Conservation (phyloP, 1,284 basidiomycete genomes). For the Leccinum glutinopallens region DNA sequence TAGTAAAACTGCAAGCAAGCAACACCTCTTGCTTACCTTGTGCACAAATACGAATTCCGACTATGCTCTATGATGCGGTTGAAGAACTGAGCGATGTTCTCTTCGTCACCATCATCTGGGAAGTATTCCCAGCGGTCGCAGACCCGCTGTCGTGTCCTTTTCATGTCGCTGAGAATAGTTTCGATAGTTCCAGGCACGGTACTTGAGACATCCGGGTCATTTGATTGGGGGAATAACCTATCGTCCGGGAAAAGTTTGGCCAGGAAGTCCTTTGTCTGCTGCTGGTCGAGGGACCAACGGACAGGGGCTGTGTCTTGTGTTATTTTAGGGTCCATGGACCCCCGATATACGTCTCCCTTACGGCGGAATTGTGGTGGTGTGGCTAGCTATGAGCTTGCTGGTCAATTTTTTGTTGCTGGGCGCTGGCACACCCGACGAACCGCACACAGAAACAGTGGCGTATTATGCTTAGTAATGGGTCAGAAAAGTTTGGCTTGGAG, state of each 20-base stretch:
- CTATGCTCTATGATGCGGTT: not conserved
- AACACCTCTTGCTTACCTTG: not conserved
- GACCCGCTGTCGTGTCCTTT: not conserved
- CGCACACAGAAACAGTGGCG: not conserved
- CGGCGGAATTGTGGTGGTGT: not conserved
- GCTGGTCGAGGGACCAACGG: not conserved
- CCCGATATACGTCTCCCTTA: not conserved
- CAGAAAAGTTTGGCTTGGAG: not conserved
- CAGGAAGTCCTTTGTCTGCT: not conserved
- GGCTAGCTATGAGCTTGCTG: not conserved
- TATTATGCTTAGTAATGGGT: not conserved
- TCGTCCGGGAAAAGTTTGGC: not conserved
- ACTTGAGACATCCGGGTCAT: not conserved
- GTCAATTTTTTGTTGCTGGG: not conserved
- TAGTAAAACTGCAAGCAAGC: not conserved
- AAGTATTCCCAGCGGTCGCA: not conserved
- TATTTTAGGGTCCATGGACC: not conserved
- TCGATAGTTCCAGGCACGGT: not conserved
- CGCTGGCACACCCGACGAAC: not conserved
- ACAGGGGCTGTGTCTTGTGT: not conserved
- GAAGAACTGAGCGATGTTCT: not conserved
- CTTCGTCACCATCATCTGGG: not conserved
- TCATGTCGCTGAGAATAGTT: not conserved
- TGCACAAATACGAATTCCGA: not conserved
- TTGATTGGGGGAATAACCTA: not conserved